Percentiles rank a stretch among this genome's conserved stretches.
Conservation (phyloP, 2,329 filamentous ascomycete genomes). For the Fusarium staphyleae region DNA sequence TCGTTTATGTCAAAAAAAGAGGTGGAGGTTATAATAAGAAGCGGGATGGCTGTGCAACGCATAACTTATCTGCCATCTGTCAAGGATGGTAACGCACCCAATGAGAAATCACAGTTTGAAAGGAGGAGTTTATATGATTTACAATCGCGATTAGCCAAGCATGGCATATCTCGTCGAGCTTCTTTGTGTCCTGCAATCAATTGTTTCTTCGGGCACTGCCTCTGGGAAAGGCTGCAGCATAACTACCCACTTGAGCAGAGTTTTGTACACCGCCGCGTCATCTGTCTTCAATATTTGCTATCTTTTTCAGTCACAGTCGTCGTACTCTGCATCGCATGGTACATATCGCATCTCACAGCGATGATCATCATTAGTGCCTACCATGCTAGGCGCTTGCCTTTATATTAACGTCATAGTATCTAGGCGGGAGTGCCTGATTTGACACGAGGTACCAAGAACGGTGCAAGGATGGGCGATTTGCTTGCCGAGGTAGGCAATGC, state of each 20-base stretch:
- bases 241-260: background rate
- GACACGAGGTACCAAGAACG: constrained; percentile 21
- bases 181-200: no score
- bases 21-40: constrained; percentile 41
- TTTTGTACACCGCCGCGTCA: background rate
- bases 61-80: background rate
- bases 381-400: background rate
- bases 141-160: no score
- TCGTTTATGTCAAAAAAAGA: constrained; percentile 14
- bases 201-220: no score
- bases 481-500: constrained; percentile 14
- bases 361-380: constrained; percentile 17
- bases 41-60: constrained; percentile 41
- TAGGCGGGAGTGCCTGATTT: background rate
- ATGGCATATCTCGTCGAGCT: no score
- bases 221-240: background rate
- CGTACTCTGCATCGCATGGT: constrained; percentile 2
- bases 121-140: no score
- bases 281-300: background rate
- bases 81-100: background rate
- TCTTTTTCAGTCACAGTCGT: background rate
- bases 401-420: constrained; percentile 19
- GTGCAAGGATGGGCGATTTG: constrained; percentile 15
- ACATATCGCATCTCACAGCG: constrained; percentile 3
- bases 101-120: no score